These are phyloP conservation scores for Plectosphaerella sp. DNA, from an alignment of 2,329 filamentous ascomycete species.

Conservation along the genomic window DNA sequence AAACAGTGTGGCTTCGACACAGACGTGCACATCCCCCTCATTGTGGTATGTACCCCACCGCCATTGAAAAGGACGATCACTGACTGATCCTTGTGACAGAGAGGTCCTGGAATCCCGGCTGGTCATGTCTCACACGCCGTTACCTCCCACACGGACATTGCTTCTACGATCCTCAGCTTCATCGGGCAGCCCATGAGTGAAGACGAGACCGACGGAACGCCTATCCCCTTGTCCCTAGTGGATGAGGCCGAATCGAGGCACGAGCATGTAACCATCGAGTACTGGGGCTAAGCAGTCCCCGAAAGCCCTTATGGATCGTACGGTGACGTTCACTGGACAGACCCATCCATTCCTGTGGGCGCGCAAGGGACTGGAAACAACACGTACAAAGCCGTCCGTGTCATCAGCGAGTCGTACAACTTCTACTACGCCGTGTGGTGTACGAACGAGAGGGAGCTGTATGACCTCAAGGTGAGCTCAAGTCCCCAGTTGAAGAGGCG, in stretches of 20 bases:
- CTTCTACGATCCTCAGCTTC: conserved; percentile 43
- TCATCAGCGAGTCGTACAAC: conserved; percentile 50
- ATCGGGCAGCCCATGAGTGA: conserved; percentile 16
- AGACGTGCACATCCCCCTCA: conserved; percentile 45
- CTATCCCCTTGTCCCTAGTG: conserved; percentile 32
- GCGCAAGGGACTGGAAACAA: conserved; percentile 30
- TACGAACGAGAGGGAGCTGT: conserved; percentile 62
- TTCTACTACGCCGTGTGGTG: conserved; percentile 68
- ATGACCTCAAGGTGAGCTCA: conserved; percentile 48
- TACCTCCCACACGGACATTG: conserved; percentile 49
- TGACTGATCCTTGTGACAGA: conserved; percentile 8
- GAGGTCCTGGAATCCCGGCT: conserved; percentile 40
- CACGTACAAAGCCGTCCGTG: conserved; percentile 57
- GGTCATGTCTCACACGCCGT: conserved; percentile 30
- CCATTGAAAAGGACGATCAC: not conserved
- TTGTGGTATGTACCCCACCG: conserved; percentile 21
- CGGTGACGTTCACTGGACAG: not conserved
- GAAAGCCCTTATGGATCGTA: conserved; percentile 16
- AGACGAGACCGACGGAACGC: conserved; percentile 36
- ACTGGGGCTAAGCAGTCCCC: conserved; percentile 35
- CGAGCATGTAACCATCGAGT: conserved; percentile 49
- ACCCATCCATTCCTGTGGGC: too few relatives aligned
- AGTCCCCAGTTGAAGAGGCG: too few relatives aligned
- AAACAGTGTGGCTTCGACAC: conserved; percentile 46
- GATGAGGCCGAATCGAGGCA: conserved; percentile 21